Percentiles rank a stretch among this genome's conserved stretches.
Conservation (phyloP, 176 grass and related monocot species). For the Hyparrhenia diplandra region DNA sequence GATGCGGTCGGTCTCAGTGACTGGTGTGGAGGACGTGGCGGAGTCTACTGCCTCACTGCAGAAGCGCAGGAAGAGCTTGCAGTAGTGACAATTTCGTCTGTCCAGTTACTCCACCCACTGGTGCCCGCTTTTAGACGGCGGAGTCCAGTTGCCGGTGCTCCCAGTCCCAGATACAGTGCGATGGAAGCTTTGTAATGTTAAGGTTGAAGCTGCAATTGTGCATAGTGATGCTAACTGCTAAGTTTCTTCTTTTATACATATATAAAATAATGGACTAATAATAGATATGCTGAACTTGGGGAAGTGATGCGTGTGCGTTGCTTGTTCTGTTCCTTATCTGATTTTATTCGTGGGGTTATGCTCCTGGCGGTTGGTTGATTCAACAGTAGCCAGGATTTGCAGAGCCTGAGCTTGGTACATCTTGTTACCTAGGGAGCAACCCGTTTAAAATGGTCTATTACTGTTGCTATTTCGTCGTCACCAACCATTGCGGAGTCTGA, state of each 20-base stretch:
- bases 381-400: neutral
- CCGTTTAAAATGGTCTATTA: neutral
- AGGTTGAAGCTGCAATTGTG: slow-evolving; percentile 5
- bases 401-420: neutral
- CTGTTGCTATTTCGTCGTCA: neutral
- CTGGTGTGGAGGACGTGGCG: slow-evolving; percentile 29
- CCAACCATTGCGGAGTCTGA: neutral
- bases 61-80: slow-evolving; percentile 55
- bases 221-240: slow-evolving; percentile 18
- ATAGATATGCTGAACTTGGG: slow-evolving; percentile 2
- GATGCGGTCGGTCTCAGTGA: slow-evolving; percentile 22
- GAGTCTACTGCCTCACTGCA: slow-evolving; percentile 35
- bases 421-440: neutral
- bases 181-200: neutral
- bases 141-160: slow-evolving; percentile 8
- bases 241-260: neutral
- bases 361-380: neutral
- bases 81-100: neutral
- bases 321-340: neutral
- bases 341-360: slow-evolving; percentile 1
- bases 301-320: neutral
- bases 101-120: slow-evolving; percentile 5
- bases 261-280: neutral
- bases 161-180: neutral
- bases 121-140: neutral